phyloP scores from a whole-genome alignment of 192 early-diverging fungal species.

The Linnemannia exigua region DNA sequence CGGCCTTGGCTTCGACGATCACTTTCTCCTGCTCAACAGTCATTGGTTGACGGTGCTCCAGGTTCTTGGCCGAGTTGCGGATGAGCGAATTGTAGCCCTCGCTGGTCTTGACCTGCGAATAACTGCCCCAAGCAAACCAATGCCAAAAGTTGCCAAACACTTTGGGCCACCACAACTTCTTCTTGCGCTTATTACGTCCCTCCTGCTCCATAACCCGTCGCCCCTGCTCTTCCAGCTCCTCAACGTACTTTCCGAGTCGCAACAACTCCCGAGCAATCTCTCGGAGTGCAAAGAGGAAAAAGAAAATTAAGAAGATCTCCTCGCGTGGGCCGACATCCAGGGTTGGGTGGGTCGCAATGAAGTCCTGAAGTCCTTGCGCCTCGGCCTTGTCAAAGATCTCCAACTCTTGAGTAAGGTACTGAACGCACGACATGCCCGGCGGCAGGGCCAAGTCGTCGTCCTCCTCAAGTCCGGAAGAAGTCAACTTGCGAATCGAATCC shows the following conservation, averaged over 20 bases:
- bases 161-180: constrained; percentile 52
- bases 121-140: constrained; percentile 51
- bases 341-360: constrained; percentile 51
- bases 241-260: constrained; percentile 40
- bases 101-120: constrained; percentile 50
- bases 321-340: constrained; percentile 58
- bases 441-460: constrained; percentile 39
- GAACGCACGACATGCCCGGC: constrained; percentile 36
- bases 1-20: constrained; percentile 38
- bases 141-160: constrained; percentile 54
- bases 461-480: constrained; percentile 22
- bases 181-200: constrained; percentile 15
- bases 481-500: constrained; percentile 10
- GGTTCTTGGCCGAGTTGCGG: constrained; percentile 40
- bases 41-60: constrained; percentile 32
- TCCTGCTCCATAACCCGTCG: constrained; percentile 23
- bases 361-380: constrained; percentile 46
- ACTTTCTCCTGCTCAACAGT: constrained; percentile 41
- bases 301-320: constrained; percentile 67
- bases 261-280: constrained; percentile 63
- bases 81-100: constrained; percentile 35
- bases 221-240: constrained; percentile 27
- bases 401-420: constrained; percentile 46
- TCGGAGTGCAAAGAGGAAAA: constrained; percentile 65
- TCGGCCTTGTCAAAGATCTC: constrained; percentile 49